A percentile compares a stretch with the other conserved stretches of the same genome.
These are phyloP conservation scores for Dichomitus squalens DNA, from an alignment of 1,284 basidiomycete genomes.

Conservation along the genomic window DNA sequence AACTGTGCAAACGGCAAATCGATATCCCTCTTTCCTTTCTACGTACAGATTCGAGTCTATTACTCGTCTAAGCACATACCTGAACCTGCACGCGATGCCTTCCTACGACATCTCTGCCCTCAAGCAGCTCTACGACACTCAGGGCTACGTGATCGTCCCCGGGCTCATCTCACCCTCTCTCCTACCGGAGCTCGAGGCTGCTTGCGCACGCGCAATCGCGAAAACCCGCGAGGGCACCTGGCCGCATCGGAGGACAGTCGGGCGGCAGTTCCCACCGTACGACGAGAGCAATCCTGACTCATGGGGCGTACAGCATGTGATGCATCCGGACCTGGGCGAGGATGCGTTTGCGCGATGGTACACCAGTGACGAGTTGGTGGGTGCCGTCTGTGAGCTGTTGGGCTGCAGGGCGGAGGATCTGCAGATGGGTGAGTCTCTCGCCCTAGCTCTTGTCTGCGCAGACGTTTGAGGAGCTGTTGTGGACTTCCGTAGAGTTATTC, in stretches of 20 bases:
- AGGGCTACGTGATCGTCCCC: conserved; percentile 76
- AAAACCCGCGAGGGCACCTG: conserved; percentile 67
- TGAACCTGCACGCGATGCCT: background rate
- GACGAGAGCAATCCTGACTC: conserved; percentile 59
- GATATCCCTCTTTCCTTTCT: no score
- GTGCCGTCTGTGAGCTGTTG: conserved; percentile 53
- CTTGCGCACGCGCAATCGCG: conserved; percentile 54
- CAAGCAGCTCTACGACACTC: conserved; percentile 50
- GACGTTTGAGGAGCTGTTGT: no score
- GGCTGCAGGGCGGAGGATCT: conserved; percentile 59
- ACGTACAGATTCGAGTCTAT: no score
- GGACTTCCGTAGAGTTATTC: conserved; percentile 76
- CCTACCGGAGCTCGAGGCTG: conserved; percentile 46
- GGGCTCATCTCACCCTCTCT: conserved; percentile 52
- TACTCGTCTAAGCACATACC: no score
- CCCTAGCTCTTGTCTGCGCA: background rate
- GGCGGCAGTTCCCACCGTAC: conserved; percentile 83
- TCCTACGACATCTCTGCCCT: conserved; percentile 7
- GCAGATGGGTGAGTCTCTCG: conserved; percentile 65
- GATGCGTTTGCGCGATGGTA: conserved; percentile 70
- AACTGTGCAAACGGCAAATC: no score
- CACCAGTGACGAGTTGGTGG: conserved; percentile 56
- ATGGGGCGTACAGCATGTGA: conserved; percentile 82
- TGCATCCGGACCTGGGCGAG: conserved; percentile 74
- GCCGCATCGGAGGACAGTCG: conserved; percentile 74